Conservation (phyloP, 23 red algal species). For the Gracilariopsis chorda region DNA sequence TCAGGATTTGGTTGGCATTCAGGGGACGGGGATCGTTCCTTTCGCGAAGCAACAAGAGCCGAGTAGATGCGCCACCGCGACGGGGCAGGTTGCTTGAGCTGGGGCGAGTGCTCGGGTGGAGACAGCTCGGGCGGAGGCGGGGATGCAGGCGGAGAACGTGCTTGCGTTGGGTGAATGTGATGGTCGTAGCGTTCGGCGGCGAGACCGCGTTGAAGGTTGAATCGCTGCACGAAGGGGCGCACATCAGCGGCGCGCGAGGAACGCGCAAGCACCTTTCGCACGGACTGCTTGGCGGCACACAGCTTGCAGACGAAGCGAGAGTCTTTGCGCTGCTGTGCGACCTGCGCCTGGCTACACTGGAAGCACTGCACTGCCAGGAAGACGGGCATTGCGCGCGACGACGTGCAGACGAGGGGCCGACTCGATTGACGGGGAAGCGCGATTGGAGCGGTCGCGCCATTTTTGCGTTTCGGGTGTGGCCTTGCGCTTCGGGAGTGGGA, state of each 20-base stretch:
- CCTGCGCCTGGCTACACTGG: constrained; percentile 46
- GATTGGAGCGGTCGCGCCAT: not conserved
- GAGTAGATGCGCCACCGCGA: too few relatives aligned
- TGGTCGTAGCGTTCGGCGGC: constrained; percentile 23
- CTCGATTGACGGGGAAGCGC: not conserved
- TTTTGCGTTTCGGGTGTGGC: not conserved
- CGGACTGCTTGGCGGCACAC: constrained; percentile 39
- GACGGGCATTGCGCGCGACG: not conserved
- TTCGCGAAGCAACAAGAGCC: too few relatives aligned
- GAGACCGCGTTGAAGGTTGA: constrained; percentile 26
- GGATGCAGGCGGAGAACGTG: too few relatives aligned
- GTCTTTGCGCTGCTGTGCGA: constrained; percentile 45
- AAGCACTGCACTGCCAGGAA: constrained; percentile 72
- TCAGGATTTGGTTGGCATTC: too few relatives aligned
- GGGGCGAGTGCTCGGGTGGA: too few relatives aligned
- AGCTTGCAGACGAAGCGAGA: constrained; percentile 42
- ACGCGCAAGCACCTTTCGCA: constrained; percentile 32
- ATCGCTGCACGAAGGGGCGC: constrained; percentile 21
- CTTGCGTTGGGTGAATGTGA: too few relatives aligned
- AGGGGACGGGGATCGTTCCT: too few relatives aligned
- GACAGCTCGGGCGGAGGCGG: too few relatives aligned
- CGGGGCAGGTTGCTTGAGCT: too few relatives aligned
- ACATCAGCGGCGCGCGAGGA: constrained; percentile 8
- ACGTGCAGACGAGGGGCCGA: not conserved
- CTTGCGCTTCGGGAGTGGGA: too few relatives aligned